Evolutionary conservation across 2,329 filamentous ascomycete species (phyloP), one percentile per base, ranked within the genome.

Genomic region (Cladosporium sp.): DNA sequence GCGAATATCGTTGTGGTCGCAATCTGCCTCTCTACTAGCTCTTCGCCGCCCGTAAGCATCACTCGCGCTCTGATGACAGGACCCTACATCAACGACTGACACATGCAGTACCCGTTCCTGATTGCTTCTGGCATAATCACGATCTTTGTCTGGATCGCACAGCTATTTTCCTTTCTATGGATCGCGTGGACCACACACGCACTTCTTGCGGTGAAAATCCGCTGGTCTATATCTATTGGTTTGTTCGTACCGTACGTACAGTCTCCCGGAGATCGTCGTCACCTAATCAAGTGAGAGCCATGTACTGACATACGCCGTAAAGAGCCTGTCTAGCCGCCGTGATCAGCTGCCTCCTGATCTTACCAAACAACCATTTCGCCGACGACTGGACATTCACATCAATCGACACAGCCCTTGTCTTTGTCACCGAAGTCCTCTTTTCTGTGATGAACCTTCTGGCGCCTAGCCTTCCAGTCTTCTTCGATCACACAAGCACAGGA

Each of bases 351-450:
- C 65, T 64, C 12, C 6, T 92, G 93, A 75, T 98, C 95, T 74
- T 99, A 97, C 38, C 99, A 86, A 6, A 92, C 92, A 74, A 95
- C 85, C 2, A 88, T 88, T 74, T 98, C 93, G 71, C 89, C 84
- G 7, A 87, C 80, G 67, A 90, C 89, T 49, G 86, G 85, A 59
- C 85, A 84, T 1, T 80, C 77, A 4, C 81, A 76, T 55, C 82
- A 80, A 24, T 84, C 84, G 3, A 83, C 80, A 15, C 79, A 79
- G 1, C 81, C 82, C 2, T 84, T 83, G 0, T 84, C 82, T 10
- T 79, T 77, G 1, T 69, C 74, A 36, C 72, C 70, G 59, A 60
- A 34, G 47, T 75, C 72, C 34, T 71, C 75, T 10, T 77, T 74
- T 32, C 72, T 68, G 15, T 73, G 67, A 51, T 60, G 59, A 18